Conservation (phyloP, 2,329 filamentous ascomycete species). For the Xylogone sp. region DNA sequence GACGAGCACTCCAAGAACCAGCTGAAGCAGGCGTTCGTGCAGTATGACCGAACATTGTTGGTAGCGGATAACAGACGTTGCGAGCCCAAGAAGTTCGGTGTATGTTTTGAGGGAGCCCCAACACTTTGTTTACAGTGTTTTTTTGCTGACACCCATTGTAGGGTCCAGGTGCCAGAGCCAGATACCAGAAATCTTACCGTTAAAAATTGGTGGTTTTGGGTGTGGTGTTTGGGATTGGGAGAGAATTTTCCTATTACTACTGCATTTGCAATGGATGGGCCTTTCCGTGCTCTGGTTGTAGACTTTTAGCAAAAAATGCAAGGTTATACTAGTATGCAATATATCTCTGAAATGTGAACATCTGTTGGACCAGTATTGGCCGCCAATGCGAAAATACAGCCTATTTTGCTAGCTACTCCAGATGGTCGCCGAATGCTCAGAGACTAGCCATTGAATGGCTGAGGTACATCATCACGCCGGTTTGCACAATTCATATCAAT, state of each 20-base stretch:
- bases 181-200: slow-evolving; percentile 99
- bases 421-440: too few relatives aligned
- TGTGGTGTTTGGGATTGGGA: slow-evolving; percentile 22
- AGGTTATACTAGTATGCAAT: slow-evolving; percentile 21
- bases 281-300: slow-evolving; percentile 28
- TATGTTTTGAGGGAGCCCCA: slow-evolving; percentile 18
- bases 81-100: slow-evolving; percentile 92
- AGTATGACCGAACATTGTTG: slow-evolving; percentile 95
- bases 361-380: too few relatives aligned
- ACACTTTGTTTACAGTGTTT: neutral
- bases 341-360: neutral
- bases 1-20: slow-evolving; percentile 99
- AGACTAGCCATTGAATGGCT: too few relatives aligned
- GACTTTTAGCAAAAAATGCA: slow-evolving; percentile 28
- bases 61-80: slow-evolving; percentile 98
- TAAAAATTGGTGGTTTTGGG: slow-evolving; percentile 49
- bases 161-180: slow-evolving; percentile 90
- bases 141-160: slow-evolving; percentile 44
- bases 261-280: slow-evolving; percentile 32
- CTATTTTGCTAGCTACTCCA: too few relatives aligned
- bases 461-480: too few relatives aligned
- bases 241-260: slow-evolving; percentile 27
- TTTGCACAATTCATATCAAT: too few relatives aligned
- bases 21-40: slow-evolving; percentile 93
- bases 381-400: too few relatives aligned